Percentiles rank a stretch among this genome's conserved stretches.
Evolutionary conservation across 768 basidiomycete species (phyloP).

Genomic region (Tulasnella sp.): DNA sequence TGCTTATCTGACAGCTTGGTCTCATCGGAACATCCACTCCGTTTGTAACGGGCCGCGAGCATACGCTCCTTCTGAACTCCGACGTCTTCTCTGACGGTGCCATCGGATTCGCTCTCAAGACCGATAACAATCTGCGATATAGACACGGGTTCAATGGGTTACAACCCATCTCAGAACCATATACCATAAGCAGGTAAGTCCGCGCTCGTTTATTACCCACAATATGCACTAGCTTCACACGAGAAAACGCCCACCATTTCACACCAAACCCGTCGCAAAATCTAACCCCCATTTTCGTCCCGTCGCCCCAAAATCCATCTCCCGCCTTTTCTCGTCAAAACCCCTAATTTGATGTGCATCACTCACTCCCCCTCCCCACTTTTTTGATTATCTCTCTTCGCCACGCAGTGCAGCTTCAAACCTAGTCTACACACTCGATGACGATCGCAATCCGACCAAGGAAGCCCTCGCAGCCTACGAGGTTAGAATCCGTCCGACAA

Average conservation of each 20-base stretch:
- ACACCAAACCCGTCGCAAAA: neutral
- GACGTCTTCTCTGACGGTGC: constrained; percentile 9
- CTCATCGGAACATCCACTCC: constrained; percentile 17
- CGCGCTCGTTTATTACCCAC: neutral
- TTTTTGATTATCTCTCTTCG: too few species aligned
- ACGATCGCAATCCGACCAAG: constrained; percentile 11
- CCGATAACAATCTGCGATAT: neutral
- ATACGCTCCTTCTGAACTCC: constrained; percentile 8
- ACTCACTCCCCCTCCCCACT: too few species aligned
- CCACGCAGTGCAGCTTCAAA: constrained; percentile 14
- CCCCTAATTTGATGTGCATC: too few species aligned
- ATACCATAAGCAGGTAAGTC: constrained; percentile 7
- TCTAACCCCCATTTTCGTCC: too few species aligned
- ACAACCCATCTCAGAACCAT: constrained; percentile 10
- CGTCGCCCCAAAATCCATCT: too few species aligned
- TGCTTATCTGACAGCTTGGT: constrained; percentile 12
- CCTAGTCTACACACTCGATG: constrained; percentile 14
- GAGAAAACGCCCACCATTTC: too few species aligned
- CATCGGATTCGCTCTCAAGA: constrained; percentile 13
- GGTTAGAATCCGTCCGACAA: neutral
- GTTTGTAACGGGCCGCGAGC: constrained; percentile 16
- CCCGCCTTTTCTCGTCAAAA: too few species aligned
- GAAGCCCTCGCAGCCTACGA: neutral
- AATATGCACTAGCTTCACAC: too few species aligned
- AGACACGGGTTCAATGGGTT: constrained; percentile 14